phyloP scores from a whole-genome alignment of 116 monocot genomes.

The Iris pallida region DNA sequence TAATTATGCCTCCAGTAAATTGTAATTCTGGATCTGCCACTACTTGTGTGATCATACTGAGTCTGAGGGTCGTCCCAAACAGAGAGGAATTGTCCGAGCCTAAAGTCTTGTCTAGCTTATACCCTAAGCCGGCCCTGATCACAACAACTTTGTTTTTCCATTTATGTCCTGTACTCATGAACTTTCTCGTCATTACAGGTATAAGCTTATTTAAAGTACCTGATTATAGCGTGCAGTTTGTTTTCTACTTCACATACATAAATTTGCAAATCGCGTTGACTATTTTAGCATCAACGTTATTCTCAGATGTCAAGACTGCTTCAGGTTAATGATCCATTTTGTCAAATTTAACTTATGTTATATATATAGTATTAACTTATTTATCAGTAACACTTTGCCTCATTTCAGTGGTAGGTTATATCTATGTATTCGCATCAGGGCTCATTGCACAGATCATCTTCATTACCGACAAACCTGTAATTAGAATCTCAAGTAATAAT shows the following conservation, averaged over 20 bases:
- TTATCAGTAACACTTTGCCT: background rate
- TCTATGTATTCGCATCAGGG: conserved; percentile 35
- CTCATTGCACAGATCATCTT: no score
- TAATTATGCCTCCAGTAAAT: no score
- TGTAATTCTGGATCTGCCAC: no score
- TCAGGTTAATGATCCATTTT: conserved; percentile 12
- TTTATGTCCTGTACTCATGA: background rate
- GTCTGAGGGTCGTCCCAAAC: no score
- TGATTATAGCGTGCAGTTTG: conserved; percentile 23
- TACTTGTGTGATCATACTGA: no score
- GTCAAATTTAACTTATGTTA: background rate
- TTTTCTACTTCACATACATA: conserved; percentile 28
- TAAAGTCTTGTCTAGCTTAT: no score
- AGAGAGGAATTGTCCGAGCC: no score
- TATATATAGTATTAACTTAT: background rate
- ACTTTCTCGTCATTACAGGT: conserved; percentile 9
- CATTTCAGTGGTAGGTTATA: conserved; percentile 37
- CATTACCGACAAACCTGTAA: no score
- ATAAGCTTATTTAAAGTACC: conserved; percentile 21
- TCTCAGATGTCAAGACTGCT: conserved; percentile 28
- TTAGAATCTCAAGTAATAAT: no score
- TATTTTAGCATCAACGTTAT: conserved; percentile 20
- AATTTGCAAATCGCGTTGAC: conserved; percentile 35
- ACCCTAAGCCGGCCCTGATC: no score
- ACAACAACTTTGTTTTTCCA: no score